These are phyloP conservation scores for Eremochloa ophiuroides DNA, from an alignment of 176 grass and related monocot species.

Conservation along the genomic window DNA sequence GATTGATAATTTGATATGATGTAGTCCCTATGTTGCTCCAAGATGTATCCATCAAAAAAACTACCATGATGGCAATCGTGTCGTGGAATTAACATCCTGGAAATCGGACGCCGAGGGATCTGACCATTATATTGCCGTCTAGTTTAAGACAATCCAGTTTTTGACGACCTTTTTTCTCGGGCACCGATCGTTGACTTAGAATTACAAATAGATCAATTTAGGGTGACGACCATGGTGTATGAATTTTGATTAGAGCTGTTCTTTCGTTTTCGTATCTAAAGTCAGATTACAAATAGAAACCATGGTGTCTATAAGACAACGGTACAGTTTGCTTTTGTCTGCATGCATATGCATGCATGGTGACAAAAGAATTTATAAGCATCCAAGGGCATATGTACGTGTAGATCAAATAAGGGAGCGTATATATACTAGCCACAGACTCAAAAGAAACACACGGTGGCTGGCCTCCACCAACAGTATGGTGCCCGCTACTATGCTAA, in stretches of 20 bases:
- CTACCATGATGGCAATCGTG: conserved; percentile 4
- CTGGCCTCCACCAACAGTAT: too few relatives aligned
- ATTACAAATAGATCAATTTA: not conserved
- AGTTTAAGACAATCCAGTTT: not conserved
- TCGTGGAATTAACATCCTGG: conserved; percentile 8
- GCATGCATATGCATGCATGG: too few relatives aligned
- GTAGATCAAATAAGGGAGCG: too few relatives aligned
- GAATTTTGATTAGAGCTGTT: not conserved
- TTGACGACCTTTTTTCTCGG: not conserved
- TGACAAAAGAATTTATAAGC: not conserved
- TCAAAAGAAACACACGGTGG: too few relatives aligned
- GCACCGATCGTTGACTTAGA: not conserved
- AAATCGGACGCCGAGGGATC: not conserved
- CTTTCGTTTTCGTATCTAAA: not conserved
- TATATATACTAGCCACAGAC: too few relatives aligned
- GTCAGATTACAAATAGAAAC: not conserved
- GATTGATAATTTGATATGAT: not conserved
- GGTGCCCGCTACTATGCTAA: too few relatives aligned
- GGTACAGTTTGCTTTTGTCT: not conserved
- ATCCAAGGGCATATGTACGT: not conserved
- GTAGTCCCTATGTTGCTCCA: not conserved
- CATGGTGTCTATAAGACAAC: not conserved
- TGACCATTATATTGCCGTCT: not conserved
- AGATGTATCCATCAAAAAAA: not conserved
- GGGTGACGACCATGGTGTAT: not conserved